These are phyloP conservation scores for Mrakia frigida DNA, from an alignment of 768 basidiomycete genomes.

Conservation along the genomic window DNA sequence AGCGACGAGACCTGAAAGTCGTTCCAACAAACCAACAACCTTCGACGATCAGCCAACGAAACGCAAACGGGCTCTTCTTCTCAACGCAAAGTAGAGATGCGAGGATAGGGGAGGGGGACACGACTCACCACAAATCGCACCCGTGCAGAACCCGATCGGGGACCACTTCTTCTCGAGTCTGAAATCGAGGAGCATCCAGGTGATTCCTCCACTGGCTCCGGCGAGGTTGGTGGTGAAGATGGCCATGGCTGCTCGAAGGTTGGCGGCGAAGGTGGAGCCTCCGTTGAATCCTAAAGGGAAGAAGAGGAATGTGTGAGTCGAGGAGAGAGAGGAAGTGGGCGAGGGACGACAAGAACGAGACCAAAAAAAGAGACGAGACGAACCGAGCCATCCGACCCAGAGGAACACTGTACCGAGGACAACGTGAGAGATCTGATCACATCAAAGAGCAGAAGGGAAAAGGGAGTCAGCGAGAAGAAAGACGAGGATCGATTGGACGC, in stretches of 20 bases:
- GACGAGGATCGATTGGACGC: neutral
- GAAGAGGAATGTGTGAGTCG: too few species aligned
- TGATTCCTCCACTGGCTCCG: slow-evolving; percentile 52
- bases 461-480: neutral
- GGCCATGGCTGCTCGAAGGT: slow-evolving; percentile 77
- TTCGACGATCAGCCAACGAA: too few species aligned
- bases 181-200: slow-evolving; percentile 89
- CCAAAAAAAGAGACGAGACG: neutral
- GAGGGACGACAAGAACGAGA: neutral
- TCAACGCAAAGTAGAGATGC: too few species aligned
- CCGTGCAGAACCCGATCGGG: slow-evolving; percentile 84
- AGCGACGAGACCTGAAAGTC: slow-evolving; percentile 78
- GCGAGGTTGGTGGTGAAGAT: slow-evolving; percentile 84
- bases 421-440: slow-evolving; percentile 57
- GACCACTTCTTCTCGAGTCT: slow-evolving; percentile 90
- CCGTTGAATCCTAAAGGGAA: slow-evolving; percentile 80
- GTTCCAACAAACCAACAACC: too few species aligned
- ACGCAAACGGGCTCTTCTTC: too few species aligned
- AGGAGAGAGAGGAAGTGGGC: neutral
- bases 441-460: neutral
- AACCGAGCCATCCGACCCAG: slow-evolving; percentile 76
- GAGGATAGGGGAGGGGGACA: too few species aligned
- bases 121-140: slow-evolving; percentile 52
- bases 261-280: slow-evolving; percentile 81
- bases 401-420: slow-evolving; percentile 88